Conservation (phyloP, 176 grass and related monocot genomes). For the sorghum (Sorghum bicolor) region Sorghum_bicolor_NCBIv3 NC_012879.2:18768501-18769000, state of each 20-base stretch:
- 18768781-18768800: too few relatives aligned
- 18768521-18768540: background rate
- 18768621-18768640: too few relatives aligned
- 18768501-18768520: background rate
- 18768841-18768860: background rate
- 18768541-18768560: background rate
- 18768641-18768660: too few relatives aligned
- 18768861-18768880: background rate
- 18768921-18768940: too few relatives aligned
- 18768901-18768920: background rate
- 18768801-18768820: background rate
- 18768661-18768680: background rate
- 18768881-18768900: background rate
- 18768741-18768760: background rate
- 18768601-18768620: background rate
- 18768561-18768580: background rate
- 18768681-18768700: background rate
- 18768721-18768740: background rate
- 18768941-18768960: background rate
- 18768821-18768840: background rate
- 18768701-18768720: background rate
- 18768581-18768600: background rate
- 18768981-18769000: background rate
- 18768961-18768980: constrained; percentile 29
- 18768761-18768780: background rate